Conservation (phyloP, 2,329 filamentous ascomycete genomes). For the Penicillium hordei region DNA sequence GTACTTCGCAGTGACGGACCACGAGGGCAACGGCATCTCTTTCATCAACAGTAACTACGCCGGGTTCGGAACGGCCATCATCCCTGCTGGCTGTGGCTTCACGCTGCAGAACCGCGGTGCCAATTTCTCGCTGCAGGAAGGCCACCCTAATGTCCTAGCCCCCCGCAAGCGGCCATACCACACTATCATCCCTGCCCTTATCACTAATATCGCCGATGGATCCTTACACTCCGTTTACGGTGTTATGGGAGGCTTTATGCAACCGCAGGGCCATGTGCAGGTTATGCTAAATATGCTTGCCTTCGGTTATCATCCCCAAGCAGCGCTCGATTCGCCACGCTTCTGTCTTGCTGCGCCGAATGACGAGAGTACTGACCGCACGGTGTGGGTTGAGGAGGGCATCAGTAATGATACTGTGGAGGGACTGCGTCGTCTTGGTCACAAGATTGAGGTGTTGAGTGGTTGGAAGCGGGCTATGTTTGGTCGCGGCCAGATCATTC, state of each 20-base stretch:
- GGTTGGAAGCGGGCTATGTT: constrained; percentile 24
- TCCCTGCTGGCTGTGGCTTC: constrained; percentile 84
- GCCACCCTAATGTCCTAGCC: constrained; percentile 76
- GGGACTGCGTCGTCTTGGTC: constrained; percentile 22
- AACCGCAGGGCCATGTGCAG: constrained; percentile 94
- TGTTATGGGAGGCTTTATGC: constrained; percentile 98
- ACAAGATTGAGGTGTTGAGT: constrained; percentile 22
- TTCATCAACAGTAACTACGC: constrained; percentile 97
- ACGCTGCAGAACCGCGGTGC: constrained; percentile 90
- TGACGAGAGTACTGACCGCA: constrained; percentile 46
- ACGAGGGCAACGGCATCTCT: constrained; percentile 81
- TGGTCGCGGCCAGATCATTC: constrained; percentile 27
- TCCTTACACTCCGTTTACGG: constrained; percentile 83
- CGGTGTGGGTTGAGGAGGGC: constrained; percentile 25
- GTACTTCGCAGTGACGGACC: constrained; percentile 84
- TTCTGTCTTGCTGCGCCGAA: constrained; percentile 78
- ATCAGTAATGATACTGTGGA: constrained; percentile 21
- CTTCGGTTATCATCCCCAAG: constrained; percentile 78
- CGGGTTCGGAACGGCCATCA: constrained; percentile 80
- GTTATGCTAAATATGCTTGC: constrained; percentile 86
- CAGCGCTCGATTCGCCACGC: constrained; percentile 86
- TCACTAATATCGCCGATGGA: constrained; percentile 73
- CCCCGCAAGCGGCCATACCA: constrained; percentile 91
- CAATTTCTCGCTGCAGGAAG: constrained; percentile 70
- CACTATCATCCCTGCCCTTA: constrained; percentile 92